Base-by-base conservation (phyloP, 805 yeast genomes). In the Lipomyces yamanashiensis region DNA sequence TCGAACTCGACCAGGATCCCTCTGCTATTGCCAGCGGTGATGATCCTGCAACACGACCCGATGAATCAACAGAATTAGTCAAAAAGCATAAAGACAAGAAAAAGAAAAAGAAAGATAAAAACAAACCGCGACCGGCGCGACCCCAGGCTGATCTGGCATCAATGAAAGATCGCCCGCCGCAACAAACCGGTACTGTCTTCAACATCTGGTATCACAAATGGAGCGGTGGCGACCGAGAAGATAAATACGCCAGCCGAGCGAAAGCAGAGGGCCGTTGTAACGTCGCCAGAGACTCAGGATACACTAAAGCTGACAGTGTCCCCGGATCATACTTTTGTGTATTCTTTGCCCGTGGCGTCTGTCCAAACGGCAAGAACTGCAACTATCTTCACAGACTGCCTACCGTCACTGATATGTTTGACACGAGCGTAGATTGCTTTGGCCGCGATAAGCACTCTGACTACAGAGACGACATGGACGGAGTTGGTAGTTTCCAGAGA, bases 381-480 rank as follows among this genome's bases (percentile, higher is more conserved):
- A 83, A 82, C 17, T 92, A 85, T 74, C 76, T 88, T 39, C 99
- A 93, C 74, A 78, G 97, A 58, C 73, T 89, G 7, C 98, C 99
- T 0, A 75, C 72, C 1, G 61, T 71, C 3, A 82, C 80, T 0
- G 97, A 92, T 71, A 75, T 79, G 44, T 80, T 80, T 52, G 81
- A 86, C 1, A 81, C 87, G 1, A 85, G 91, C 0, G 80, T 85
- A 33, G 99, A 93, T 76, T 92, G 98, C 72, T 93, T 93, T 79
- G 98, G 98, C 1, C 79, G 99, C 63, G 96, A 90, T 72, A 90
- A 89, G 74, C 88, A 88, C 67, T 80, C 88, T 0, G 88, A 85
- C 54, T 90, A 90, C 71, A 78, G 92, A 69, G 97, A 93, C 68
- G 98, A 93, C 75, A 92, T 92, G 97, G 85, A 88, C 36, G 99